Evolutionary conservation across 2,329 filamentous ascomycete species (phyloP).

Genomic region (Fusarium paranaense): DNA sequence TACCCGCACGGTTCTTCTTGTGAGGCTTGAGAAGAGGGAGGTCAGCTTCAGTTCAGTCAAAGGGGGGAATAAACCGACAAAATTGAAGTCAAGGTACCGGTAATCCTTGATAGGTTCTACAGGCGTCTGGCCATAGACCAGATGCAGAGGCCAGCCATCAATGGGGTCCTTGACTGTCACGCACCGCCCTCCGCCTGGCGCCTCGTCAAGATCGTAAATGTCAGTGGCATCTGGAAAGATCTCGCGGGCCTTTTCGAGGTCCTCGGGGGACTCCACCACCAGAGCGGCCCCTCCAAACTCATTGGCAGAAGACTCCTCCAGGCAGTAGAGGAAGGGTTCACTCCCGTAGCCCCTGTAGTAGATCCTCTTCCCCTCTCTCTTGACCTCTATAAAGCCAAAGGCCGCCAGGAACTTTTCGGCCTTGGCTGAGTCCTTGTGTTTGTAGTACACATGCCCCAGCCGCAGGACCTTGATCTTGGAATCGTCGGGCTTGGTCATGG

Average conservation of each 20-base stretch:
- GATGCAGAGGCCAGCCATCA: not conserved
- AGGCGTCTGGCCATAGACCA: not conserved
- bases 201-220: not conserved
- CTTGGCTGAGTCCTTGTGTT: not conserved
- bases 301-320: not conserved
- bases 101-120: not conserved
- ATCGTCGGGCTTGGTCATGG: not conserved
- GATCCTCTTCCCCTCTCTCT: not conserved
- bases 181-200: not conserved
- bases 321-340: not conserved
- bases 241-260: not conserved
- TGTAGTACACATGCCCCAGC: not conserved
- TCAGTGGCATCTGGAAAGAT: not conserved
- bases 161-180: not conserved
- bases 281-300: not conserved
- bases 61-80: not conserved
- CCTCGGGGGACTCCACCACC: not conserved
- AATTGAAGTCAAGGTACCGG: not conserved
- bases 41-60: not conserved
- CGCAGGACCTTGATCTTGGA: not conserved
- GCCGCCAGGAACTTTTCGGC: not conserved
- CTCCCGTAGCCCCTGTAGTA: not conserved
- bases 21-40: not conserved
- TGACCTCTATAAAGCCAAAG: not conserved
- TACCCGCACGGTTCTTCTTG: not conserved